Base-by-base conservation (phyloP, 2,329 filamentous ascomycete species). In the Penicillium sp. region DNA sequence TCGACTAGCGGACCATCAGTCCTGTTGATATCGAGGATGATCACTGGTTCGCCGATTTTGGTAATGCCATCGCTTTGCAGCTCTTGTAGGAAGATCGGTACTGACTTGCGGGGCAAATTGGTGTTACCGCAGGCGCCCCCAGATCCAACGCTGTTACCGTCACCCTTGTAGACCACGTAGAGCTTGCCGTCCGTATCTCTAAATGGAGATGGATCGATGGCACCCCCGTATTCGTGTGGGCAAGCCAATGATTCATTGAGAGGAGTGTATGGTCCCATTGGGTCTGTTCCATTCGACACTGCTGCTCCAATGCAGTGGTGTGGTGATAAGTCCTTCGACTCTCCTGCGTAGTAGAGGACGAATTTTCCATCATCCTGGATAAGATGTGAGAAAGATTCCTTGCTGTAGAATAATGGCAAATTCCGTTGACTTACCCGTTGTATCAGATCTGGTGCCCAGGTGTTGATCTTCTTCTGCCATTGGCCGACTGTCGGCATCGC, bases 151-250 rank as follows among this genome's bases (percentile, higher is more conserved):
- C 75, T 76, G 69, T 87, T 87, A 23, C 84, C 85, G 65, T 89
- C 85, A 33, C 85, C 75, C 69, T 88, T 88, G 73, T 87, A 88
- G 18, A 82, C 71, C 20, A 88, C 75, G 65, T 86, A 88, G 6
- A 80, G 75, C 31, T 69, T 77, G 25, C 81, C 81, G 41, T 79
- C 76, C 1, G 29, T 41, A 62, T 88, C 85, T n/a, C 70, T 64
- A 67, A 86, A 87, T 4, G 81, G 82, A 0, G 82, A 77, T 0
- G 85, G 77, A 64, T 88, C 85, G 59, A 88, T 87, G 40, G 83
- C 82, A 47, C 85, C 85, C 23, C 85, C 85, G 48, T 76, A 64
- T 43, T 72, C 67, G 15, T 75, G 63, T 1, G 81, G 79, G 59
- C 85, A 87, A 25, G 77, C 78, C 27, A 85, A 72, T 1, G 82